These are phyloP conservation scores for Macrophomina phaseolina DNA, from an alignment of 2,329 filamentous ascomycete species.

Conservation along the genomic window DNA sequence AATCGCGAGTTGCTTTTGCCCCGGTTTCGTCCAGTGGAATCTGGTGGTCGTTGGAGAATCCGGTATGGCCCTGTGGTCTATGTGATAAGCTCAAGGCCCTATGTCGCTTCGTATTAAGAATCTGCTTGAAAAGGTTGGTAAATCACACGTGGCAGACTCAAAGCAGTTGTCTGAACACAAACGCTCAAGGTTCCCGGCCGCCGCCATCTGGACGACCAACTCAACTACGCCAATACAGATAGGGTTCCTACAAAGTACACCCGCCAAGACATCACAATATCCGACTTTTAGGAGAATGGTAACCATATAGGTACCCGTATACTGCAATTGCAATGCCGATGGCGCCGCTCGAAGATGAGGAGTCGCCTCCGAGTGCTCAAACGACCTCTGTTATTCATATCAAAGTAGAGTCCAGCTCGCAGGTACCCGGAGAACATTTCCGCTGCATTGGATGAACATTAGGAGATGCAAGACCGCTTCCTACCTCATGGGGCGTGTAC, in stretches of 20 bases:
- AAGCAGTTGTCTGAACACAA: no score
- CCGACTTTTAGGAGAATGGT: neutral
- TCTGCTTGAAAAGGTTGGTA: no score
- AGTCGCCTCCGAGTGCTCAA: constrained; percentile 40
- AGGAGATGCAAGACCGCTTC: constrained; percentile 65
- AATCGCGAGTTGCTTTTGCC: constrained; percentile 25
- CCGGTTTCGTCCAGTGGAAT: constrained; percentile 16
- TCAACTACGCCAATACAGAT: no score
- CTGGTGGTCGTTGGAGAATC: constrained; percentile 25
- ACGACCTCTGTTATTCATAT: constrained; percentile 31
- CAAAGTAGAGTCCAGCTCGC: constrained; percentile 27
- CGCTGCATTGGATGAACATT: constrained; percentile 48
- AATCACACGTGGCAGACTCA: no score
- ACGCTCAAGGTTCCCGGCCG: no score
- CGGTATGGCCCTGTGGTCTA: constrained; percentile 4
- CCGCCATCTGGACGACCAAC: no score
- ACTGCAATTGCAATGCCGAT: neutral
- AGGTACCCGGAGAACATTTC: constrained; percentile 28
- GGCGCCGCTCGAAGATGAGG: constrained; percentile 17
- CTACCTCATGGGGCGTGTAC: constrained; percentile 53
- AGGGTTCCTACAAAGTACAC: no score
- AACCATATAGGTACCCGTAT: neutral
- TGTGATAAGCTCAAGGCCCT: neutral
- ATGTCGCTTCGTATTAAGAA: no score
- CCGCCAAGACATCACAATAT: no score